Base-by-base conservation (phyloP, 2,329 filamentous ascomycete species). In the Alternaria sp. region DNA sequence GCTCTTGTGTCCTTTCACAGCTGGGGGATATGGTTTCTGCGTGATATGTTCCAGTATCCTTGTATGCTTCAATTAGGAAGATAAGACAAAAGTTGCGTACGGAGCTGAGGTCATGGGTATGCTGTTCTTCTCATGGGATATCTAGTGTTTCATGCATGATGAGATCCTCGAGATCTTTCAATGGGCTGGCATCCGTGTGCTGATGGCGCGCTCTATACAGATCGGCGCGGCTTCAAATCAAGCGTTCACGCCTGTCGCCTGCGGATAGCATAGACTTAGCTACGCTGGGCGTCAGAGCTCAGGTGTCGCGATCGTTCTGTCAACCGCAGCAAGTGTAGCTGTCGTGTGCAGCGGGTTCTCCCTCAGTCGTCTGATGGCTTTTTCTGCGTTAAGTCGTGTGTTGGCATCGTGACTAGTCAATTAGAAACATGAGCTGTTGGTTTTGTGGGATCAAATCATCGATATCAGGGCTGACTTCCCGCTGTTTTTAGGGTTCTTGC, bases 401-500 rank as follows among this genome's bases (percentile, higher is more conserved):
- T 20, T 10, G 10, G 12, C 8, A 11, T 40, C 1, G 0, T 18
- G 36, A n/a, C 8, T 1, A 11, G 9, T 11, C 5, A 20, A 5
- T 5, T 2, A 9, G 18, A 4, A 40, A 18, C n/a, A 10, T 18
- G 36, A 18, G 36, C 36, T 5, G 12, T n/a, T 11, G 1, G 10
- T 18, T 2, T 2, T 0, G 4, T 40, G 36, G 0, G 0, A 20
- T 40, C n/a, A 5, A 41, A 12, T 14, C 1, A 6, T 41, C 14
- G 1, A 22, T 20, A 6, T 16, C 14, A 41, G 18, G 18, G 18
- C 3, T 22, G 18, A 7, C 1, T 6, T 22, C 2, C 38, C 10
- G 9, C 18, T 41, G 38, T 14, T 22, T 6, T 1, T 41, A 12
- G 0, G 8, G 38, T 22, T 22, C 3, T 10, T 20, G n/a, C n/a